Evolutionary conservation across 768 basidiomycete species (phyloP), one percentile per base, ranked within the genome.

Genomic region (Albatrellus ellisii): DNA sequence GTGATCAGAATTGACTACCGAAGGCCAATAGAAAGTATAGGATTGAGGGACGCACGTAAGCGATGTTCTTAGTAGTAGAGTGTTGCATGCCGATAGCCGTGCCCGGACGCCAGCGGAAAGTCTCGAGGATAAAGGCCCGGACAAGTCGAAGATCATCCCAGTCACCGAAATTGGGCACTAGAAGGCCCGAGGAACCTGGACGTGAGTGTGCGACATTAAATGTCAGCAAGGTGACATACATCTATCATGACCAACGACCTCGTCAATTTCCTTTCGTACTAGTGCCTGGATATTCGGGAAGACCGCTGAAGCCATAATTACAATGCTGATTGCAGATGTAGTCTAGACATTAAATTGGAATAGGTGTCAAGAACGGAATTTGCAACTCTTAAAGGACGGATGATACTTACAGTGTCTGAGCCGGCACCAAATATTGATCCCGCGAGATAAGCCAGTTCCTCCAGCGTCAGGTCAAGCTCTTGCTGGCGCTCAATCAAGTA

Each of bases 1-100:
- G 28, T 10, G 35, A 21, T 36, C 5, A 17, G 29, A 17, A n/a
- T n/a, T n/a, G n/a, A n/a, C n/a, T 29, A 8, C 8, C 17, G 35
- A 36, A 21, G 20, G 20, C 6, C 4, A 14, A 21, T 21, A 2
- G 21, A 22, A 36, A 36, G 26, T 2, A 38, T 26, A 15, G 22
- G 11, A n/a, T n/a, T n/a, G n/a, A n/a, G 9, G 31, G 14, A 42
- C 54, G 14, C 27, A 76, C 77, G 66, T 75, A 83, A 20, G 72
- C 54, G 24, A 85, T 70, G 39, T 83, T 79, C 42, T 69, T 70
- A 1, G 71, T 73, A 1, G 79, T 71, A 34, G 70, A 69, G 48
- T 85, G 81, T 3, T 52, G 45, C 47, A 33, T 20, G 49, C 64
- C 64, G 36, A 56, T 48, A 3, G 59, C 55, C 0, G 56, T 58